Evolutionary conservation across 306 rosid species (phyloP).

Genomic region (Purshia tridentata): DNA sequence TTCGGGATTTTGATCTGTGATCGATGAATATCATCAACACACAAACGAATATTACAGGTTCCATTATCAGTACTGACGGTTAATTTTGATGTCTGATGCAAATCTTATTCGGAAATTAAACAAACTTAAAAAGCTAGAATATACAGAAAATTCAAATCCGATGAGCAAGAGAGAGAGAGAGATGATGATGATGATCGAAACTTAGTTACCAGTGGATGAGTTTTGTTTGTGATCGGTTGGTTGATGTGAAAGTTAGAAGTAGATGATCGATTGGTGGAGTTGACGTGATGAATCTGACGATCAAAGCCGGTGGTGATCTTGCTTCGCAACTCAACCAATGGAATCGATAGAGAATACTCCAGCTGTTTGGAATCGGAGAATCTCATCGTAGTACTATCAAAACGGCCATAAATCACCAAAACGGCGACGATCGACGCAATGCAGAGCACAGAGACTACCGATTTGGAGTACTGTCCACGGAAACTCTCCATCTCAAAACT

Average conservation of each 20-base stretch:
- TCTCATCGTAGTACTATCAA: background rate
- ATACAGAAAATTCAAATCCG: background rate
- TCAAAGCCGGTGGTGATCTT: background rate
- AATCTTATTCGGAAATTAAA: too few species aligned
- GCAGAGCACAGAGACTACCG: slow-evolving; percentile 6
- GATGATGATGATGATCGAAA: background rate
- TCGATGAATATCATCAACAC: background rate
- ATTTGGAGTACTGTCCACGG: background rate
- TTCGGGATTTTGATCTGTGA: slow-evolving; percentile 23
- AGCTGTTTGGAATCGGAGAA: background rate
- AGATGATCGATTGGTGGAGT: background rate
- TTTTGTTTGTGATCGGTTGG: slow-evolving; percentile 5
- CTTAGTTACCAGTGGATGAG: slow-evolving; percentile 5
- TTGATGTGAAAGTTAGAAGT: background rate
- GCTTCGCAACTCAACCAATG: slow-evolving; percentile 15
- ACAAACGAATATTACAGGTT: too few species aligned
- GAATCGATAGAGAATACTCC: slow-evolving; percentile 6
- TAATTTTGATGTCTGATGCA: too few species aligned
- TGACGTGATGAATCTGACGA: background rate
- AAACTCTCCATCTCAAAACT: background rate
- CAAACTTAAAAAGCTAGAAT: too few species aligned
- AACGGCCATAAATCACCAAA: background rate
- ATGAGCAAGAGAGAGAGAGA: background rate
- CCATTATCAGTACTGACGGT: too few species aligned
- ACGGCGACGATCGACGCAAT: slow-evolving; percentile 18